Evolutionary conservation across 2,329 filamentous ascomycete genomes (phyloP), one percentile per base, ranked within the genome.

Genomic region (Diplodia mutila): DNA sequence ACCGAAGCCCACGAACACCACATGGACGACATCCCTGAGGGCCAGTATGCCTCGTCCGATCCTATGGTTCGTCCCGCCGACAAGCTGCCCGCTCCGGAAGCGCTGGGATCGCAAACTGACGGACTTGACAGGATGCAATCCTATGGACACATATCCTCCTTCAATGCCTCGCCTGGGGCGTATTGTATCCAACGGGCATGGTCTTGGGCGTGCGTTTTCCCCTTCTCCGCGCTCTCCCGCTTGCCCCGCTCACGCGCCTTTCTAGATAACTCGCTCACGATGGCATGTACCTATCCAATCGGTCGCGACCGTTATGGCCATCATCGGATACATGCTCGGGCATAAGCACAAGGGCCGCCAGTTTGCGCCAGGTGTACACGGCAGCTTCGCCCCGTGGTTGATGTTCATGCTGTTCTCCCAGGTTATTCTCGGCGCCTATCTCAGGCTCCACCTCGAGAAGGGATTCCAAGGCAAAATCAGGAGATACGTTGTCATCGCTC

Each of bases 131-230:
- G 84, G 95, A 98, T 78, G 86, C 89, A 51, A 92, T 89, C 74
- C 80, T 99, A 87, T 99, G 95, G 95, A 85, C 90, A 72, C 95
- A 99, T 80, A 98, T 99, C 75, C 85, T 97, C 69, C 80, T 97
- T 54, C 94, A 97, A 85, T 90, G 89, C 78, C 76, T 95, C 68
- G 89, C 93, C 68, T 98, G 96, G 84, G 95, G 95, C 69, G 85
- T 99, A 72, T 87, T 98, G 68, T 98, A 97, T 75, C 95, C 95
- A 12, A 85, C 92, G 18, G 95, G 95, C 73, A 98, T 99, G 94
- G 93, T 98, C 51, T 84, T 97, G 21, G 94, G 94, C 68, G 92
- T 95, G 87, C 74, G 90, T 82, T 29, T 42, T 55, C 51, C 63
- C 18, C 25, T 11, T 11, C n/a, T n/a, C 12, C 4, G 25, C 16